These are phyloP conservation scores for Saitozyma podzolica DNA, from an alignment of 768 basidiomycete species.

Conservation along the genomic window DNA sequence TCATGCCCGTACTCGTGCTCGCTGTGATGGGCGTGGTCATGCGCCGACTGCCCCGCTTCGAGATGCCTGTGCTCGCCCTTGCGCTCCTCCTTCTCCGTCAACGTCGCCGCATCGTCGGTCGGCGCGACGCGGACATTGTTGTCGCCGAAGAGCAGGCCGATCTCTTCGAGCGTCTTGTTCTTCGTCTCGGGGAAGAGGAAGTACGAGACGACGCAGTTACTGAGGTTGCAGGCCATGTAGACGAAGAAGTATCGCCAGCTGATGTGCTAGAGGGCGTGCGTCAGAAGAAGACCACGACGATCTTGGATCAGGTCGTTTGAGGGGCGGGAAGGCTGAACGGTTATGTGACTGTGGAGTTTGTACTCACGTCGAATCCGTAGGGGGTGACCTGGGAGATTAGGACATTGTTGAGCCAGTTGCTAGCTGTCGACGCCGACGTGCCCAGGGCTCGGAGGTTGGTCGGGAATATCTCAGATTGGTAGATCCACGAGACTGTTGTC, in stretches of 20 bases:
- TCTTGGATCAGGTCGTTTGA: too few species aligned
- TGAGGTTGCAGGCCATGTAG: conserved; percentile 27
- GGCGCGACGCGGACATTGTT: conserved; percentile 14
- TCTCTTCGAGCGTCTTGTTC: conserved; percentile 61
- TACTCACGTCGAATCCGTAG: conserved; percentile 56
- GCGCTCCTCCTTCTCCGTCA: too few species aligned
- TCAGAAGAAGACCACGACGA: too few species aligned
- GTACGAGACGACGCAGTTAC: conserved; percentile 28
- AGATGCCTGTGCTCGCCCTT: too few species aligned
- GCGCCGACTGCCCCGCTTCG: too few species aligned
- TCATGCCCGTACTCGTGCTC: too few species aligned
- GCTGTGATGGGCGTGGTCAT: too few species aligned
- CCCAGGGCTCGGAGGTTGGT: conserved; percentile 64
- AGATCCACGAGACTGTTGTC: conserved; percentile 60
- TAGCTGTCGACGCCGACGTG: conserved; percentile 64
- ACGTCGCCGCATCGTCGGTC: too few species aligned
- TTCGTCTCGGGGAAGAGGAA: conserved; percentile 59
- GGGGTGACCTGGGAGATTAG: conserved; percentile 58
- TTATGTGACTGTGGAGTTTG: too few species aligned
- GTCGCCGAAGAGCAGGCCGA: conserved; percentile 41
- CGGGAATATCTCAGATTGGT: conserved; percentile 66
- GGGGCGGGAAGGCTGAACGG: too few species aligned
- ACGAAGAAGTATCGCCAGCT: conserved; percentile 58
- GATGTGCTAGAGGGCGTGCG: not conserved
- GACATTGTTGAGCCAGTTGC: conserved; percentile 60